Base-by-base conservation (phyloP, 1,139 yeast species). In the Geotrichum histeridarum region DNA sequence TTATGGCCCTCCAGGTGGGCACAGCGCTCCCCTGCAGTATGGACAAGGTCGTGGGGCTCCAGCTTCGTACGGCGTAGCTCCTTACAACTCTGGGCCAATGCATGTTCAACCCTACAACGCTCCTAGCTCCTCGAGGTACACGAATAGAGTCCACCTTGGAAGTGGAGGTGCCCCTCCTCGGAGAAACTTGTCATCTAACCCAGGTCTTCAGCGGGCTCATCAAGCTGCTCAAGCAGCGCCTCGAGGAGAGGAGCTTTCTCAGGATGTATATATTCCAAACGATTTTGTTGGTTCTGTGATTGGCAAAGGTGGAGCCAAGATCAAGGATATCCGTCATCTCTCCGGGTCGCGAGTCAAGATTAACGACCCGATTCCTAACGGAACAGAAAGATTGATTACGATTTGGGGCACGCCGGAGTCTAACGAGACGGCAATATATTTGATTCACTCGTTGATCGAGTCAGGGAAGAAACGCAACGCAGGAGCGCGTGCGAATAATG, bases 221-320 rank as follows among this genome's bases (percentile, higher is more conserved):
- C 54, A 49, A 32, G 60, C 54, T 36, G 67, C 68, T 1, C 61
- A 59, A 45, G 56, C 56, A 8, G 65, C 67, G 2, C 61, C 60
- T 8, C 70, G 68, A 6, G 74, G 69, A 14, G 84, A 81, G 57
- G 79, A 78, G 62, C 74, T 76, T 59, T 78, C 79, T 57, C 90
- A 86, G 68, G 91, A 86, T 59, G 74, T 88, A 2, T 83, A 73
- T 61, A 89, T 89, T 46, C 91, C 95, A 39, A 85, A 86, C 64
- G 79, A 80, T 47, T 84, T 77, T 68, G 91, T 88, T 49, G 96
- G 96, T 0, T 81, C 88, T 39, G 85, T 89, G 18, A 89, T 89
- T 60, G 96, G 96, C 7, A 86, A 84, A 70, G 89, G 89, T 41
- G 96, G 96, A 30, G 81, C 83, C 64, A 86, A 84, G 64, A 85